Base-by-base conservation (phyloP, 2,329 filamentous ascomycete species). In the Fusarium stilboides region DNA sequence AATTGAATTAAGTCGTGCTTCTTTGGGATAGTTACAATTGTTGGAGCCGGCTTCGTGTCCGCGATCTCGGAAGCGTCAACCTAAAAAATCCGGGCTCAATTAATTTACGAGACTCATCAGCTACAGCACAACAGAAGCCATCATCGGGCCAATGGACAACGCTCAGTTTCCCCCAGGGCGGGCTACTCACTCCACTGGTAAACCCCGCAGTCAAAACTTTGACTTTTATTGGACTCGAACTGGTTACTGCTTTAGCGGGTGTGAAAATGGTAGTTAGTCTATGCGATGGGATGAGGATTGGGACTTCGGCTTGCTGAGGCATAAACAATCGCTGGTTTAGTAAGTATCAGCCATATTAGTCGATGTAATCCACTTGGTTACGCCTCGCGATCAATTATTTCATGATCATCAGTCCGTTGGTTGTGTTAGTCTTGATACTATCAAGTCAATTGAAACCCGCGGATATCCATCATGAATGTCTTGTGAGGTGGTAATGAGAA, bases 121-220 rank as follows among this genome's bases (percentile, higher is more conserved):
- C 62, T 71, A 69, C 66, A 67, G 28, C 10, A 31, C 28, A 67
- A 56, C 62, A 49, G 63, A 54, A 66, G 64, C 54, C 54, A 55
- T 60, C 53, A 66, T 70, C 70, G 69, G 70, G 36, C 72, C 72
- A 74, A 74, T 74, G 66, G 72, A 71, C 72, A 44, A 33, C 56
- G 53, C 37, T 20, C 34, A 57, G 57, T 56, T 60, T 71, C 57
- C 72, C 68, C 72, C 68, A 57, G 66, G 57, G 52, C 61, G 65
- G 57, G 46, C 47, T 65, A 39, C 58, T 49, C 50, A 22, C 51
- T 54, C 59, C 43, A 57, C 58, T 63, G 63, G 44, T 34, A 51
- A 71, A 72, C 72, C 72, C 72, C 72, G 72, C 72, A 74, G 69
- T 71, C 62, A 66, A 67, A 66, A 62, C 20, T 69, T 63, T 70